Base-by-base conservation (phyloP, 1,139 yeast genomes). In the Zygoascus hellenicus region DNA sequence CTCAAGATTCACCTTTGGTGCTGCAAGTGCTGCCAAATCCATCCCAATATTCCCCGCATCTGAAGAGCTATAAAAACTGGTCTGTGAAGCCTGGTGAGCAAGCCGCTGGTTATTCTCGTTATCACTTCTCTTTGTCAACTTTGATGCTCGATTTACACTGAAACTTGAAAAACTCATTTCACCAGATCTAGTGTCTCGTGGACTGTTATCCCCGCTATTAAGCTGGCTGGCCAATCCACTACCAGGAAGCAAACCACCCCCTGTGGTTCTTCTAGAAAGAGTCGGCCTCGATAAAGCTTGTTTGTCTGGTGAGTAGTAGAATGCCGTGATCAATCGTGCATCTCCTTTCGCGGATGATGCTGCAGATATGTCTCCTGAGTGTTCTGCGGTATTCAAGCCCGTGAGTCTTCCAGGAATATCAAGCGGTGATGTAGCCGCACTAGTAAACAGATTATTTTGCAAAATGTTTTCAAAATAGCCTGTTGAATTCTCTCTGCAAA, bases 1-100 rank as follows among this genome's bases (percentile, higher is more conserved):
- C 48, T 81, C 78, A 17, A 83, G 64, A 7, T 73, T 46, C 9
- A 57, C 50, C 29, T 46, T 53, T 1, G 42, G 42, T 13, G 22
- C 34, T 7, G 33, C 15, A 7, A 28, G 9, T 9, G 7, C 14
- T 3, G 35, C 30, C n/a, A 10, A 29, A n/a, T 19, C 30, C n/a
- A 13, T 14, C 9, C 39, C 39, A 17, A n/a, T 29, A 15, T 33
- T 31, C 9, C 38, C 38, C 4, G 44, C 52, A 29, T 48, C 45
- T 5, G 49, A 58, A 42, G 16, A 19, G 36, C 43, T 41, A 17
- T 44, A 46, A 9, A 56, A 43, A 35, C 60, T 59, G 45, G 45
- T 52, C 14, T 56, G 44, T 29, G 43, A 41, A 14, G 13, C 29
- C 5, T n/a, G 17, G 6, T 34, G 43, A 5, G 35, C 19, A 1